Conservation (phyloP, 2,329 filamentous ascomycete species). For the Aspergillus chevalieri region DNA sequence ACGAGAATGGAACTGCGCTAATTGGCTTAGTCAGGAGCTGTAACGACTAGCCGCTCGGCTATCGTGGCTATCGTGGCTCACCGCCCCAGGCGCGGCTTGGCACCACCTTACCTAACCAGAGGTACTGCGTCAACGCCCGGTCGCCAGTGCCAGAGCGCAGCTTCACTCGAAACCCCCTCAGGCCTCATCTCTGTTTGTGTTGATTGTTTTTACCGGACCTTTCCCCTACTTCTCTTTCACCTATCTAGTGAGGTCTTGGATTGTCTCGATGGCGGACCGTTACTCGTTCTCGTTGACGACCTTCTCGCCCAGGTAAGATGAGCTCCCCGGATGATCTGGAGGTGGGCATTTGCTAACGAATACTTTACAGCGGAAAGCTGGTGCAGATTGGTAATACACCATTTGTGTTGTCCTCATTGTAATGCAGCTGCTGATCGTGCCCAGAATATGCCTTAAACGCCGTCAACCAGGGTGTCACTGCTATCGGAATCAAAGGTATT, state of each 20-base stretch:
- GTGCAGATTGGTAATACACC: constrained; percentile 77
- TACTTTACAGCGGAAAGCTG: constrained; percentile 74
- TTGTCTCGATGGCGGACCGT: constrained; percentile 77
- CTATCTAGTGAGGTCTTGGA: constrained; percentile 8
- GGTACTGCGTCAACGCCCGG: constrained; percentile 29
- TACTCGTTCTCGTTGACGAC: constrained; percentile 99
- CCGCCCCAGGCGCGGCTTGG: constrained; percentile 11
- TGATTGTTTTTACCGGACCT: background rate
- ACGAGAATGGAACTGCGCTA: constrained; percentile 1
- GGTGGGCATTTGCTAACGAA: constrained; percentile 39
- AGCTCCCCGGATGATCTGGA: constrained; percentile 24
- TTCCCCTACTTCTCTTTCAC: background rate
- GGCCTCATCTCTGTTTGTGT: constrained; percentile 4
- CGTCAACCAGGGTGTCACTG: constrained; percentile 98
- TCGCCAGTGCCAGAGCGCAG: constrained; percentile 25
- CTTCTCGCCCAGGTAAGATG: constrained; percentile 81
- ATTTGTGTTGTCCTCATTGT: background rate
- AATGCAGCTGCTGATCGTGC: constrained; percentile 8
- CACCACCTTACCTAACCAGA: constrained; percentile 4
- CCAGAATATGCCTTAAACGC: constrained; percentile 98
- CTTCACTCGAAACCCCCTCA: constrained; percentile 18
- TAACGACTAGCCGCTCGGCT: constrained; percentile 16
- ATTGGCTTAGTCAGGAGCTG: background rate
- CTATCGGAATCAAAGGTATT: constrained; percentile 93
- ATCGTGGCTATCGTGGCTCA: constrained; percentile 9